Conservation (phyloP, 2,329 filamentous ascomycete species). For the Aspergillus aculeatus region DNA sequence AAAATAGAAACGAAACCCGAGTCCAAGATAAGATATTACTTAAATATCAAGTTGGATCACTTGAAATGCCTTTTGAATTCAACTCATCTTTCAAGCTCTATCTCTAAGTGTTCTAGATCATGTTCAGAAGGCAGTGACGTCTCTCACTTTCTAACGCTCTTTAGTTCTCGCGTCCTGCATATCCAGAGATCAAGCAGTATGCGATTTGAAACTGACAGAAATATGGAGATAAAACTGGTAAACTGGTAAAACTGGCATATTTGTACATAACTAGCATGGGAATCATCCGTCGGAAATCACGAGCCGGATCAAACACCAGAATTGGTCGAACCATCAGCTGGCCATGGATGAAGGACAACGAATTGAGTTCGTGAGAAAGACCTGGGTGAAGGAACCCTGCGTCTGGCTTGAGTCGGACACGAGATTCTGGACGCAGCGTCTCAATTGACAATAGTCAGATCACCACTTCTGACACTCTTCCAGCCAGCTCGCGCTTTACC, state of each 20-base stretch:
- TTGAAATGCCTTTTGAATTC: background rate
- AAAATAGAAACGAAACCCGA: background rate
- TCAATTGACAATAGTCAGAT: too few relatives aligned
- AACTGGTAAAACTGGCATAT: slow-evolving; percentile 12
- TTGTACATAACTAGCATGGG: slow-evolving; percentile 23
- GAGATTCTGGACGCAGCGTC: too few relatives aligned
- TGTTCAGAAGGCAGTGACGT: too few relatives aligned
- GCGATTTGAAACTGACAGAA: background rate
- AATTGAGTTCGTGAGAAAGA: background rate
- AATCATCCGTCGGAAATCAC: slow-evolving; percentile 22
- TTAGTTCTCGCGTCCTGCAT: too few relatives aligned
- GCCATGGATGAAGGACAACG: slow-evolving; percentile 1
- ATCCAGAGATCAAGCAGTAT: background rate
- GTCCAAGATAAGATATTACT: too few relatives aligned
- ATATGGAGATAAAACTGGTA: background rate
- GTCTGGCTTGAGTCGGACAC: too few relatives aligned
- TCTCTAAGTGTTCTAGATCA: too few relatives aligned
- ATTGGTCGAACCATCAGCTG: background rate
- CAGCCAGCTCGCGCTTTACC: background rate
- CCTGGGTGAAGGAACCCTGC: background rate
- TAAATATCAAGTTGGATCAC: too few relatives aligned
- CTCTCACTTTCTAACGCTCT: background rate
- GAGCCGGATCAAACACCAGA: slow-evolving; percentile 4
- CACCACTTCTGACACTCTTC: background rate
- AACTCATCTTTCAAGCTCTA: background rate